phyloP scores from a whole-genome alignment of 805 yeast genomes.

The Grigorovia yakushimaensis region DNA sequence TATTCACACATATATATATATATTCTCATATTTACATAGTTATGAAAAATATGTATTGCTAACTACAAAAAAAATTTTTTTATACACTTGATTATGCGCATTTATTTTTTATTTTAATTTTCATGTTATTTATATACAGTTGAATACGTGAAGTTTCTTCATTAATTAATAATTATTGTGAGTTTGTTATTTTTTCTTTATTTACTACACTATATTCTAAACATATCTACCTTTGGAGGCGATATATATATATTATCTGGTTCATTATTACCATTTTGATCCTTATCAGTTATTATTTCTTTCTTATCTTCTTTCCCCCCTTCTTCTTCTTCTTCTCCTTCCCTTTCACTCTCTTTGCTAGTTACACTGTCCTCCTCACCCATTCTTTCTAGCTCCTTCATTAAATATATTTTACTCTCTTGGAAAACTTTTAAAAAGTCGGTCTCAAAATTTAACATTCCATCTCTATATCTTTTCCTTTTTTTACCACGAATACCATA shows the following conservation, averaged over 20 bases:
- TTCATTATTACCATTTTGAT: too few species aligned
- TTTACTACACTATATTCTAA: background rate
- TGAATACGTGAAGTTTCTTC: too few species aligned
- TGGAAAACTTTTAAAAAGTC: slow-evolving; percentile 20
- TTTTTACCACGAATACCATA: slow-evolving; percentile 31
- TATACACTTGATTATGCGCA: too few species aligned
- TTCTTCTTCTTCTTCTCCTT: too few species aligned
- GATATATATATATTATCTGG: too few species aligned
- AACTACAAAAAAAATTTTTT: too few species aligned
- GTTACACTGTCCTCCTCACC: background rate
- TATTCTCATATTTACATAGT: background rate
- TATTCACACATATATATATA: background rate
- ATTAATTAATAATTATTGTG: too few species aligned
- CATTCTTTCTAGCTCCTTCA: background rate
- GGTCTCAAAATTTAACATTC: slow-evolving; percentile 27
- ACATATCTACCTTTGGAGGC: background rate
- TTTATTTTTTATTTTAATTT: too few species aligned
- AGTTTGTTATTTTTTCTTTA: too few species aligned
- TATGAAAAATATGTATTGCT: background rate
- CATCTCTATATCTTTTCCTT: slow-evolving; percentile 26
- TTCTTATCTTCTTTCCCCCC: too few species aligned
- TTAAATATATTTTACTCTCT: slow-evolving; percentile 17
- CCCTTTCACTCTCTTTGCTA: background rate
- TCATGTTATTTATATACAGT: too few species aligned
- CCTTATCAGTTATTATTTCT: too few species aligned